Evolutionary conservation across 2,329 filamentous ascomycete species (phyloP).

Genomic region (Phyllachora maydis): DNA sequence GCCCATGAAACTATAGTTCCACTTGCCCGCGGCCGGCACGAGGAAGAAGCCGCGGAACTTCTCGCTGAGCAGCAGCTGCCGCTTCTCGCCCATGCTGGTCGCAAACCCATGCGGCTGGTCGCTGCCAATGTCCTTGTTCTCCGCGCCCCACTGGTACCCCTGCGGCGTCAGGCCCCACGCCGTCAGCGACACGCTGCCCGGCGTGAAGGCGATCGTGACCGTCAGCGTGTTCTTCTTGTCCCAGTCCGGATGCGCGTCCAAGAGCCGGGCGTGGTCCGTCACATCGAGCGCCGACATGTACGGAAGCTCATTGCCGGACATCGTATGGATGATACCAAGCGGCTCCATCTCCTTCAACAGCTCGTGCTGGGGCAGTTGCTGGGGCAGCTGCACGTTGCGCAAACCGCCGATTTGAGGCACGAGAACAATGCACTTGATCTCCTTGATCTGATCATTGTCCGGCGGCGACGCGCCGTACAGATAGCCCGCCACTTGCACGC

Average conservation of each 20-base stretch:
- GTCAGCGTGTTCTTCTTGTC: constrained; percentile 79
- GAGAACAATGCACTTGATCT: constrained; percentile 92
- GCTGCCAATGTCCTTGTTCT: constrained; percentile 82
- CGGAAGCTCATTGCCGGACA: constrained; percentile 80
- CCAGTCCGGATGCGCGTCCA: constrained; percentile 63
- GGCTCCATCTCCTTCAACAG: constrained; percentile 75
- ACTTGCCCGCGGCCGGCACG: constrained; percentile 71
- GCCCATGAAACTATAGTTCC: constrained; percentile 99
- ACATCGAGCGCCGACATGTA: constrained; percentile 96
- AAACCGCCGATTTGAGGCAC: constrained; percentile 89
- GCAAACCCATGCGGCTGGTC: constrained; percentile 91
- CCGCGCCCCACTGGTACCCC: constrained; percentile 91
- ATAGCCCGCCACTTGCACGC: constrained; percentile 91
- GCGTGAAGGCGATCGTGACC: constrained; percentile 90
- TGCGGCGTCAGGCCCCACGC: constrained; percentile 83
- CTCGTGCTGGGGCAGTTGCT: constrained; percentile 80
- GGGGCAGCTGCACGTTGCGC: constrained; percentile 76
- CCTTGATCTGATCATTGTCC: constrained; percentile 93
- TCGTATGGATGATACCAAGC: constrained; percentile 84
- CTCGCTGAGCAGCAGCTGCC: constrained; percentile 79
- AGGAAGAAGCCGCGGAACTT: constrained; percentile 93
- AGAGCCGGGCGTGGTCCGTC: constrained; percentile 78
- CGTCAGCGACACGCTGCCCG: constrained; percentile 82
- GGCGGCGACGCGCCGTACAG: constrained; percentile 82
- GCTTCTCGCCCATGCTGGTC: constrained; percentile 84